Percentiles rank a stretch among this genome's conserved stretches.
These are phyloP conservation scores for Grosmannia clavigera DNA, from an alignment of 2,329 filamentous ascomycete species.

Conservation along the genomic window DNA sequence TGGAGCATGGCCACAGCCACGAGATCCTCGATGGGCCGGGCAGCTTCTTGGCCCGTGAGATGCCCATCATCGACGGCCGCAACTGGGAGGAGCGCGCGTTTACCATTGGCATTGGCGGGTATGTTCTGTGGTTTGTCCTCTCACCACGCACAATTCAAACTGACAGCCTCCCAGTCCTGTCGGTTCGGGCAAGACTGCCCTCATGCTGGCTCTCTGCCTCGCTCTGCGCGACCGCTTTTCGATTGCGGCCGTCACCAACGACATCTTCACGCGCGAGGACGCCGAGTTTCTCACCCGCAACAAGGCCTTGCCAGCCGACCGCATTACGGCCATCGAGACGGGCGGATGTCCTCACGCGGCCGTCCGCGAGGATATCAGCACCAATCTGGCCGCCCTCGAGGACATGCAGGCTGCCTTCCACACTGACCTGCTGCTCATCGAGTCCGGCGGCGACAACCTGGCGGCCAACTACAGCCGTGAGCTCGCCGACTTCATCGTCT, in stretches of 20 bases:
- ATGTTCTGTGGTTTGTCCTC: background rate
- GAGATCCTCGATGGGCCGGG: slow-evolving; percentile 92
- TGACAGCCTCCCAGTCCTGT: slow-evolving; percentile 52
- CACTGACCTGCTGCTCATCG: slow-evolving; percentile 81
- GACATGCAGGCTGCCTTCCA: slow-evolving; percentile 72
- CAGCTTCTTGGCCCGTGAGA: slow-evolving; percentile 78
- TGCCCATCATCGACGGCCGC: slow-evolving; percentile 82
- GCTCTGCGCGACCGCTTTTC: slow-evolving; percentile 70
- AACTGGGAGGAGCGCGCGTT: slow-evolving; percentile 85
- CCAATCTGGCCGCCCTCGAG: slow-evolving; percentile 86
- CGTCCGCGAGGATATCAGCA: slow-evolving; percentile 90
- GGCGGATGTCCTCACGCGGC: slow-evolving; percentile 95
- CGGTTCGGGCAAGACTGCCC: slow-evolving; percentile 90
- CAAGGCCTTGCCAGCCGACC: slow-evolving; percentile 65
- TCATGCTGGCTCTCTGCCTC: slow-evolving; percentile 88
- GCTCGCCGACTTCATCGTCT: slow-evolving; percentile 94
- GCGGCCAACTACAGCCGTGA: slow-evolving; percentile 94
- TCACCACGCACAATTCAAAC: background rate
- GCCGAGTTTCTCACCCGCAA: slow-evolving; percentile 91
- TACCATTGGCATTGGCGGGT: slow-evolving; percentile 97
- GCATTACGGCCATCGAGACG: slow-evolving; percentile 93
- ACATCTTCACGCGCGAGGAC: slow-evolving; percentile 98
- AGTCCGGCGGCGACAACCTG: slow-evolving; percentile 90
- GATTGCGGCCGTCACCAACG: slow-evolving; percentile 93
- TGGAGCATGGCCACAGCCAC: slow-evolving; percentile 85